These are phyloP conservation scores for Chloranthus sessilifolius DNA, from an alignment of 164 flowering plant species.

Conservation along the genomic window DNA sequence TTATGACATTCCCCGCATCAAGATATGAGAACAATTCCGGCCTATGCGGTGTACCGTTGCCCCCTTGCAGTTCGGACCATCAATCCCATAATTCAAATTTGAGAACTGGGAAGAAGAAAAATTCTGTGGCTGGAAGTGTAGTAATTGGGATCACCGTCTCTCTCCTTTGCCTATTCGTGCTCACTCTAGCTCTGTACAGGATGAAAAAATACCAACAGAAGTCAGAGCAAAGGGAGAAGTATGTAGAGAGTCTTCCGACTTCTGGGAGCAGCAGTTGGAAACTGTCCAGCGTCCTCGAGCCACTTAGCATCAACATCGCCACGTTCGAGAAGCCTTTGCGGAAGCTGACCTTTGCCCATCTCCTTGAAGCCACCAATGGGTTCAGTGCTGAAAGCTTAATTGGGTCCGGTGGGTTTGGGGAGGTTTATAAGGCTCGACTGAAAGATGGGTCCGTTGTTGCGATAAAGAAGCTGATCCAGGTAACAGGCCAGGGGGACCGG, in stretches of 20 bases:
- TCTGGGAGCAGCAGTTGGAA: constrained; percentile 83
- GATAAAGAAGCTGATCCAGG: constrained; percentile 74
- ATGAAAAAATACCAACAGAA: constrained; percentile 30
- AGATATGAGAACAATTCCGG: constrained; percentile 82
- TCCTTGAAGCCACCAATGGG: constrained; percentile 87
- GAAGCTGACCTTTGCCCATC: constrained; percentile 80
- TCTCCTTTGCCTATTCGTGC: constrained; percentile 38
- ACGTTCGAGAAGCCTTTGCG: constrained; percentile 85
- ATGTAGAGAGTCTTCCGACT: constrained; percentile 73
- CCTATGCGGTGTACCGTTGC: constrained; percentile 79
- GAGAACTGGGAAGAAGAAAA: constrained; percentile 19
- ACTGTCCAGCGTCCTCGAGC: constrained; percentile 71
- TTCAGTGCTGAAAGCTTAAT: constrained; percentile 73
- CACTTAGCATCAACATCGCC: constrained; percentile 83
- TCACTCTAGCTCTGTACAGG: constrained; percentile 37
- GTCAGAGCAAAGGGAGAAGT: constrained; percentile 49
- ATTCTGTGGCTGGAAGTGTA: constrained; percentile 40
- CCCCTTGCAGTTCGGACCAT: constrained; percentile 41
- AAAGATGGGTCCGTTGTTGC: constrained; percentile 79
- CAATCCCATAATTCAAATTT: constrained; percentile 15
- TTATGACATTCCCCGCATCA: constrained; percentile 69
- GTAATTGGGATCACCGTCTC: constrained; percentile 47
- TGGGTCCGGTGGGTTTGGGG: constrained; percentile 89
- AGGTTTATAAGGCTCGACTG: constrained; percentile 80
- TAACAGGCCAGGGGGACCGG: constrained; percentile 78